phyloP scores from a whole-genome alignment of 2,329 filamentous ascomycete genomes.

The Ustulina deusta region DNA sequence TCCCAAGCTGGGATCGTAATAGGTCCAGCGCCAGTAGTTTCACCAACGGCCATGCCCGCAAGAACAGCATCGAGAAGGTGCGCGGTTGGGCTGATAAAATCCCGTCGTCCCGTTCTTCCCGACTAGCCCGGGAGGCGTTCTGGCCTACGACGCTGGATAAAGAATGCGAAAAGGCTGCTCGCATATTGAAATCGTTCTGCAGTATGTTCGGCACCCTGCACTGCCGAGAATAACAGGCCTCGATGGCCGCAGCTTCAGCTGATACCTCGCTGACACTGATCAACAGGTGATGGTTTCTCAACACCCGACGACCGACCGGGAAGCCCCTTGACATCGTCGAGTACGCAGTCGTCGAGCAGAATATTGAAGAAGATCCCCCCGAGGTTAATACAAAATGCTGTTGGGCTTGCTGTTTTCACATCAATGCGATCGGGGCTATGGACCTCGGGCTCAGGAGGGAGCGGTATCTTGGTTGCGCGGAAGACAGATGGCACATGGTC shows the following conservation, averaged over 20 bases:
- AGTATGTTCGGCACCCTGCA: slow-evolving; percentile 64
- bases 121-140: slow-evolving; percentile 79
- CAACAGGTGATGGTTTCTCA: slow-evolving; percentile 67
- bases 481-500: slow-evolving; percentile 91
- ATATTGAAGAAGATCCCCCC: slow-evolving; percentile 85
- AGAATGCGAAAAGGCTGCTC: slow-evolving; percentile 90
- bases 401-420: slow-evolving; percentile 92
- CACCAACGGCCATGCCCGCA: slow-evolving; percentile 50
- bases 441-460: slow-evolving; percentile 91
- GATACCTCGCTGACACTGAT: slow-evolving; percentile 30
- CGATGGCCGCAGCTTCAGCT: slow-evolving; percentile 30
- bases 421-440: slow-evolving; percentile 95
- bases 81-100: slow-evolving; percentile 61
- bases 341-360: slow-evolving; percentile 63
- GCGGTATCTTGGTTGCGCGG: slow-evolving; percentile 85
- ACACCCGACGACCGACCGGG: slow-evolving; percentile 57
- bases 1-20: slow-evolving; percentile 54
- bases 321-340: slow-evolving; percentile 49
- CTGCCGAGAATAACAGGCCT: slow-evolving; percentile 38
- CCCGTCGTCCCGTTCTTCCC: slow-evolving; percentile 67
- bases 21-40: slow-evolving; percentile 54
- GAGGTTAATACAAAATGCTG: slow-evolving; percentile 87
- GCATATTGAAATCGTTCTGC: slow-evolving; percentile 91
- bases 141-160: slow-evolving; percentile 88
- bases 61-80: slow-evolving; percentile 53